These are phyloP conservation scores for Suillus cothurnatus DNA, from an alignment of 768 basidiomycete genomes.

Conservation along the genomic window DNA sequence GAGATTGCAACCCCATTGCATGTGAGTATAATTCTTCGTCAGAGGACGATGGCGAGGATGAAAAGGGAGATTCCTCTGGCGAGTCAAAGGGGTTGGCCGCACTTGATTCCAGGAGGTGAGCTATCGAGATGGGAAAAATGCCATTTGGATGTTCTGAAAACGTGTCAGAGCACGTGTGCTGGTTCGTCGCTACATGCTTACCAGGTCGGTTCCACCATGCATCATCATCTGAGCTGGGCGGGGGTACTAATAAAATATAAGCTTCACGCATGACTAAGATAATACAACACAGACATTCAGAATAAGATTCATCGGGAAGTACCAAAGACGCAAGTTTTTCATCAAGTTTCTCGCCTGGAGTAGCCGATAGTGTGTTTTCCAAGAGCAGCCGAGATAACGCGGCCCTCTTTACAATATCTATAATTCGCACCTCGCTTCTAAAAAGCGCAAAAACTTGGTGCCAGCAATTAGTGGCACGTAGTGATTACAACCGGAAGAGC, in stretches of 20 bases:
- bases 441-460: conserved; percentile 81
- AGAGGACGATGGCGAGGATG: conserved; percentile 79
- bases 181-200: conserved; percentile 31
- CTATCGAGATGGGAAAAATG: conserved; percentile 46
- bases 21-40: conserved; percentile 84
- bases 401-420: conserved; percentile 77
- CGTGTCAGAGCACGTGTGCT: conserved; percentile 7
- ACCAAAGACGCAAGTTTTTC: conserved; percentile 67
- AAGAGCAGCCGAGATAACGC: conserved; percentile 69
- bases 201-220: conserved; percentile 83
- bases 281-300: conserved; percentile 10
- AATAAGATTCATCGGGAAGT: conserved; percentile 43
- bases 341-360: conserved; percentile 67
- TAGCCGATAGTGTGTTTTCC: conserved; percentile 61
- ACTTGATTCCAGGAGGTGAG: conserved; percentile 26
- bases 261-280: background rate
- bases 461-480: background rate
- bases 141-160: conserved; percentile 60
- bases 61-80: conserved; percentile 60
- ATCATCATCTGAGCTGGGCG: conserved; percentile 74
- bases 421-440: conserved; percentile 70
- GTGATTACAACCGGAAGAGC: conserved; percentile 13
- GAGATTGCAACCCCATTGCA: conserved; percentile 69
- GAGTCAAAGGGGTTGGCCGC: conserved; percentile 75
- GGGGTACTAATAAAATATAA: conserved; percentile 60